Evolutionary conservation across 805 yeast species (phyloP), one percentile per base, ranked within the genome.

Genomic region (Lipomyces sp.): DNA sequence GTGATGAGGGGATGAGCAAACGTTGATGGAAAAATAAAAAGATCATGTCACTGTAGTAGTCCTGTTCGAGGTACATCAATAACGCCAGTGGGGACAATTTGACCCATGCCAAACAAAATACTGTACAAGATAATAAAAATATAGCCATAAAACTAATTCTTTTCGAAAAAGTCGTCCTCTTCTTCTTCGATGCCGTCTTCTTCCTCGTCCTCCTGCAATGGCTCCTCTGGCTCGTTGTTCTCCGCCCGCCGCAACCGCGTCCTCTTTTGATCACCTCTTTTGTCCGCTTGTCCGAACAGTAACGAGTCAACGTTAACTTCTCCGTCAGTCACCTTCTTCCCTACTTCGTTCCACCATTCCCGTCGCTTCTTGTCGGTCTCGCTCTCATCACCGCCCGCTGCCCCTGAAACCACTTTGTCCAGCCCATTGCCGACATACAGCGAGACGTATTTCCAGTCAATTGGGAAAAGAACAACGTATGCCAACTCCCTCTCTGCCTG

Each of bases 381-480:
- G 10, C n/a, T 39, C 35, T 45, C 44, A 6, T 42, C 43, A 26
- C 18, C 41, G 19, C 34, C 22, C 18, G 45, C 32, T 8, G 18
- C 31, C 8, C 22, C 45, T 14, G 36, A 24, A 23, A 37, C 13
- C 4, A 49, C 14, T 4, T 43, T 22, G 19, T 46, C 44, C 10
- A 51, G 36, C 11, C 52, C 58, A 22, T 41, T 43, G 18, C 45
- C 58, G 19, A 42, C 63, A 32, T 60, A 61, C 23, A 60, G 28
- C 21, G 63, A 51, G 5, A 61, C 54, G 33, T 60, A 60, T 40
- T 56, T 55, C 33, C 50, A 22, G 19, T 53, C 47, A 19, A 37
- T 29, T n/a, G 64, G 64, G 39, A 49, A 60, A n/a, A 43, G 39
- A 4, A 39, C 52, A 24, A 57, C 51, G 35, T 61, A 60, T 11